phyloP scores from a whole-genome alignment of 495 filamentous ascomycete species.

The Echria macrotheca region DNA sequence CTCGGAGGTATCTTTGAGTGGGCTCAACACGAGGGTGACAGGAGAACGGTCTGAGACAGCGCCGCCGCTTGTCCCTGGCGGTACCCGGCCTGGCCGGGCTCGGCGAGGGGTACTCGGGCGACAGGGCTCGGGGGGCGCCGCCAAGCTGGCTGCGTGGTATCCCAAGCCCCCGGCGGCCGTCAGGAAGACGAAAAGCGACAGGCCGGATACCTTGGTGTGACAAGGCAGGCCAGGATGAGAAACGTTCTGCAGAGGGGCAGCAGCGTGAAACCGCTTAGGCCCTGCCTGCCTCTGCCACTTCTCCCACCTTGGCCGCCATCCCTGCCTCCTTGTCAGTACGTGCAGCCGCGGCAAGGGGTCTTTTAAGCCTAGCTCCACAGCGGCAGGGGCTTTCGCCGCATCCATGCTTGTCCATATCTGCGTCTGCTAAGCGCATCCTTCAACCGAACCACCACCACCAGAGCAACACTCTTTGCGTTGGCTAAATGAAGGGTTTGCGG shows the following conservation, averaged over 20 bases:
- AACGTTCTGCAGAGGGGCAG: conserved; percentile 24
- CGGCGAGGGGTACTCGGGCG: neutral
- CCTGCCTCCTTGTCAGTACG: conserved; percentile 17
- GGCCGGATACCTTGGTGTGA: conserved; percentile 19
- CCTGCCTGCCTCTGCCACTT: conserved; percentile 9
- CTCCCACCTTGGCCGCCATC: conserved; percentile 12
- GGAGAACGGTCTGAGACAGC: conserved; percentile 24
- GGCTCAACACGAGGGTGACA: conserved; percentile 23
- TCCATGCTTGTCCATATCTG: conserved; percentile 24
- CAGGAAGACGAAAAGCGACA: conserved; percentile 15
- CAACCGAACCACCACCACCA: conserved; percentile 12
- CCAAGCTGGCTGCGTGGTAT: conserved; percentile 7
- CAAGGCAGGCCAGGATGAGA: conserved; percentile 17
- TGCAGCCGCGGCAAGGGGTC: conserved; percentile 16
- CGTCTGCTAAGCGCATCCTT: conserved; percentile 11
- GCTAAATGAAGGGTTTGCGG: conserved; percentile 27
- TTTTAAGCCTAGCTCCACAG: conserved; percentile 17
- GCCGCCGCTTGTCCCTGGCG: conserved; percentile 8
- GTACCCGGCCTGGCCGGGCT: conserved; percentile 8
- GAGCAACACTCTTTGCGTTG: conserved; percentile 21
- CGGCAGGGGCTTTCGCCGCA: conserved; percentile 18
- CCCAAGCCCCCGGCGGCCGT: conserved; percentile 8
- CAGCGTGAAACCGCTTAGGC: conserved; percentile 32
- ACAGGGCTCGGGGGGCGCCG: neutral
- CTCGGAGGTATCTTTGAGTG: conserved; percentile 14